Percentiles rank a stretch among this genome's conserved stretches.
These are phyloP conservation scores for Phyllachora maydis DNA, from an alignment of 2,329 filamentous ascomycete species.

Conservation along the genomic window DNA sequence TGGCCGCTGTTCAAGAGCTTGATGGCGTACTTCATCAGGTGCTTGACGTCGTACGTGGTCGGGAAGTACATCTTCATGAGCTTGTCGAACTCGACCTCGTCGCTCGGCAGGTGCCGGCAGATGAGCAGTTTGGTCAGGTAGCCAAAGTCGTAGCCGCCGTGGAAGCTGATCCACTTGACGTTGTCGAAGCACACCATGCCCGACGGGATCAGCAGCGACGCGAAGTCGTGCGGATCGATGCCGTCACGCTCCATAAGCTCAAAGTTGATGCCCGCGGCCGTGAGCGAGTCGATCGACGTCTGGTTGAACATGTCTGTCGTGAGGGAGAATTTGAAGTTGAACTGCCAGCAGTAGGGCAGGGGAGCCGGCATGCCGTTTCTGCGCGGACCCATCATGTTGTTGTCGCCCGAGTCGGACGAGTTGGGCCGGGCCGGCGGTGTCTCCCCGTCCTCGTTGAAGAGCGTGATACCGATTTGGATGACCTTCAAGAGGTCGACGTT, in stretches of 20 bases:
- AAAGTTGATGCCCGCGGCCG: conserved; percentile 87
- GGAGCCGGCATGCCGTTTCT: conserved; percentile 21
- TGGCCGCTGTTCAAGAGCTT: conserved; percentile 44
- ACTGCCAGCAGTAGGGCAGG: conserved; percentile 88
- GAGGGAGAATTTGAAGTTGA: conserved; percentile 94
- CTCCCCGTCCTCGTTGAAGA: conserved; percentile 83
- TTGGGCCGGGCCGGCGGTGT: conserved; percentile 52
- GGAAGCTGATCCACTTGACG: conserved; percentile 92
- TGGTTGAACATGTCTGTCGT: conserved; percentile 97
- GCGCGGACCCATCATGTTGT: conserved; percentile 15
- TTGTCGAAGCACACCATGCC: conserved; percentile 75
- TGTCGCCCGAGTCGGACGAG: conserved; percentile 18
- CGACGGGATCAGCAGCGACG: conserved; percentile 74
- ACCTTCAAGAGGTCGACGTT: conserved; percentile 97
- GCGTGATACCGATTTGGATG: conserved; percentile 85
- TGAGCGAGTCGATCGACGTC: conserved; percentile 78
- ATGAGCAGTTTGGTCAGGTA: conserved; percentile 90
- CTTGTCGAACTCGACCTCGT: conserved; percentile 75
- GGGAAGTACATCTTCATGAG: conserved; percentile 89
- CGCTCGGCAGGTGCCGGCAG: conserved; percentile 63
- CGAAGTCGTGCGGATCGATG: conserved; percentile 80
- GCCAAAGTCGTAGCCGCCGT: conserved; percentile 95
- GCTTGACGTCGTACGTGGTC: conserved; percentile 87
- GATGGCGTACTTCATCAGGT: conserved; percentile 79
- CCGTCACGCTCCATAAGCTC: conserved; percentile 65